A percentile compares a stretch with the other conserved stretches of the same genome.
These are phyloP conservation scores for Saturnispora galanensis DNA, from an alignment of 805 yeast genomes.

Conservation along the genomic window DNA sequence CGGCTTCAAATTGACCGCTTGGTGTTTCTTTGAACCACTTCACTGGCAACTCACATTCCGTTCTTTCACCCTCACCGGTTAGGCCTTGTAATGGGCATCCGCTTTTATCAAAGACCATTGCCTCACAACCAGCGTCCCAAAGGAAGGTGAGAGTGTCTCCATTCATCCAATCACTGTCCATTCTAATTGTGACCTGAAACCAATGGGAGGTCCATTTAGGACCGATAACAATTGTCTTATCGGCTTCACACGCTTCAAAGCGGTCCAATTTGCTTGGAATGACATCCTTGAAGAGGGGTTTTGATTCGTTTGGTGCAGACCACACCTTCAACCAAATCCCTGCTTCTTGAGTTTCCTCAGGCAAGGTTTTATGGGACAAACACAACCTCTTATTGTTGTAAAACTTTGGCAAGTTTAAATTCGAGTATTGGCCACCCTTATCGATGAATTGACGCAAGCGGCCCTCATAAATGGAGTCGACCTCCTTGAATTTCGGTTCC, in stretches of 20 bases:
- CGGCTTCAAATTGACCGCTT: constrained; percentile 36
- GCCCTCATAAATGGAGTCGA: constrained; percentile 61
- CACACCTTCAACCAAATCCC: constrained; percentile 55
- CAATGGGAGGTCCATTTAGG: constrained; percentile 98
- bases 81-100: constrained; percentile 77
- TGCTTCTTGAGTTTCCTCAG: constrained; percentile 22
- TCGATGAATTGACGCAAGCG: constrained; percentile 70
- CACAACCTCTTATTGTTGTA: constrained; percentile 49
- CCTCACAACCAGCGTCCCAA: constrained; percentile 86
- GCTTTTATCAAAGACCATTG: constrained; percentile 55
- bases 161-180: constrained; percentile 52
- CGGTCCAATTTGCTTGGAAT: constrained; percentile 37
- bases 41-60: constrained; percentile 58
- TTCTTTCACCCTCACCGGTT: constrained; percentile 77
- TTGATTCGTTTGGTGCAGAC: constrained; percentile 58
- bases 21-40: constrained; percentile 30
- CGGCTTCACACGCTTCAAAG: constrained; percentile 52
- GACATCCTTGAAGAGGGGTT: constrained; percentile 58
- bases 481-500: constrained; percentile 63
- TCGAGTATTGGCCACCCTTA: constrained; percentile 60
- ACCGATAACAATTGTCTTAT: constrained; percentile 56
- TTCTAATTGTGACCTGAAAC: constrained; percentile 61
- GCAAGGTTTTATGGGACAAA: constrained; percentile 16
- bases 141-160: constrained; percentile 18
- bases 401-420: constrained; percentile 72